Evolutionary conservation across 306 rosid species (phyloP).

Genomic region (Canavalia ensiformis): DNA sequence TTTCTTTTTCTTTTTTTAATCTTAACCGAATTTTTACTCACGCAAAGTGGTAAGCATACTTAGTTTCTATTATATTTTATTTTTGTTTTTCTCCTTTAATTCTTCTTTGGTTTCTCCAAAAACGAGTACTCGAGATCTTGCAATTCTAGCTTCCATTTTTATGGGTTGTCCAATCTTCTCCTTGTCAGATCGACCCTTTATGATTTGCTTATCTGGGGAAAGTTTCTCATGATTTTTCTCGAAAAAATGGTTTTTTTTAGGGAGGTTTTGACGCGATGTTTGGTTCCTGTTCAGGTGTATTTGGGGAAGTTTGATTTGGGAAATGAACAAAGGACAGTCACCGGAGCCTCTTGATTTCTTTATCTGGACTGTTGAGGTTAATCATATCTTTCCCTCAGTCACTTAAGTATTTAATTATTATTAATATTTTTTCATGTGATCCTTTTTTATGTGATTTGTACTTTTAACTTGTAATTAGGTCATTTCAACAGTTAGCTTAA

Average conservation of each 20-base stretch:
- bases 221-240: conserved; percentile 5
- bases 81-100: background rate
- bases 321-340: conserved; percentile 83
- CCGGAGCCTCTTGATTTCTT: conserved; percentile 99
- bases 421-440: background rate
- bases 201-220: conserved; percentile 38
- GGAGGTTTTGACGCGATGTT: conserved; percentile 32
- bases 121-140: conserved; percentile 58
- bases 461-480: conserved; percentile 42
- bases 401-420: background rate
- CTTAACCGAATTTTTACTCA: conserved; percentile 31
- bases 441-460: conserved; percentile 38
- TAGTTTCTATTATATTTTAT: conserved; percentile 23
- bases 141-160: conserved; percentile 32
- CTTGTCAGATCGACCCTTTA: background rate
- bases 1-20: conserved; percentile 43
- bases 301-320: conserved; percentile 60
- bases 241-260: background rate
- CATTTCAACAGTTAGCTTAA: conserved; percentile 11
- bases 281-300: conserved; percentile 58
- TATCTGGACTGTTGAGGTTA: conserved; percentile 99
- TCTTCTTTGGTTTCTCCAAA: conserved; percentile 32
- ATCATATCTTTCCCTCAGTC: conserved; percentile 9
- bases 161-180: conserved; percentile 22
- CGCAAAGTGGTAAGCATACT: conserved; percentile 59